Evolutionary conservation across 441 rosid species (phyloP).

Genomic region (Syzygium syzygioides): DNA sequence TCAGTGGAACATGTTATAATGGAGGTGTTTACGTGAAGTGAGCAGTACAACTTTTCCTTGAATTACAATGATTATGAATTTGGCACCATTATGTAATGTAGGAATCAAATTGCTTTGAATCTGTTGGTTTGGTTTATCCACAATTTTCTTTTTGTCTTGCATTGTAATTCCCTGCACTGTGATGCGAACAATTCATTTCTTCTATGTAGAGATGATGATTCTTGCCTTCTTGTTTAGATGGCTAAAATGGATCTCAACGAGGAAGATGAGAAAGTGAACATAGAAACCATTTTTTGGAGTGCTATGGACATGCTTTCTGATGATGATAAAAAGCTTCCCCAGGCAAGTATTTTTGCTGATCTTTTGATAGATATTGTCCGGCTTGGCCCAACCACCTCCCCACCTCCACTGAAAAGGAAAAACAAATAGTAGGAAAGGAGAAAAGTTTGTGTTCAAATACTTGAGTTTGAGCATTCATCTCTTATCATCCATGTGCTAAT

Average conservation of each 20-base stretch:
- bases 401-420: background rate
- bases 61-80: background rate
- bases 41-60: background rate
- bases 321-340: slow-evolving; percentile 98
- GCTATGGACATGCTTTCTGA: slow-evolving; percentile 98
- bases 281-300: slow-evolving; percentile 84
- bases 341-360: slow-evolving; percentile 49
- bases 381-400: background rate
- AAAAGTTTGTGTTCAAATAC: background rate
- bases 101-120: background rate
- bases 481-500: background rate
- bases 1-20: background rate
- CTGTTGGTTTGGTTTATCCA: background rate
- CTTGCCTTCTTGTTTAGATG: slow-evolving; percentile 43
- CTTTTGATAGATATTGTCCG: background rate
- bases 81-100: background rate
- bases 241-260: slow-evolving; percentile 91
- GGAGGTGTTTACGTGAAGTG: background rate
- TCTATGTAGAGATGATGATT: slow-evolving; percentile 1
- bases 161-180: background rate
- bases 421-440: background rate
- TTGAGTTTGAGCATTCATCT: background rate
- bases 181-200: background rate
- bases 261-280: slow-evolving; percentile 82
- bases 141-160: background rate